These are phyloP conservation scores for Eimeria praecox DNA, from an alignment of 169 alveolate genomes.

Conservation along the genomic window DNA sequence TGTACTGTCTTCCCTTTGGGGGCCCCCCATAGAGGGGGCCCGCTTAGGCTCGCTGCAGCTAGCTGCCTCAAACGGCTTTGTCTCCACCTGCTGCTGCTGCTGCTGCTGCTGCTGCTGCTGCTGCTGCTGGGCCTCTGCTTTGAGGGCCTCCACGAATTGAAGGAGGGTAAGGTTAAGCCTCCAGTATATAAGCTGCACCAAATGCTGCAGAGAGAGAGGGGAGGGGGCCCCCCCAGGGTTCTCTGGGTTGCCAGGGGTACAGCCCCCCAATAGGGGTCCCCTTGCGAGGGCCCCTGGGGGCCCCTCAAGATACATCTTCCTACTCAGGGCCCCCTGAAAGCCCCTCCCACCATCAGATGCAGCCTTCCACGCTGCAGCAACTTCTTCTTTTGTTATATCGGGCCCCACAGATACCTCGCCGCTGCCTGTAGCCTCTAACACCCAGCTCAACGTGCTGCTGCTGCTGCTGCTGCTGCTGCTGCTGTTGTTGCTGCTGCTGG, in stretches of 20 bases:
- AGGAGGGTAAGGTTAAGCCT: background rate
- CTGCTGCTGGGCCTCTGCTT: slow-evolving; percentile 5
- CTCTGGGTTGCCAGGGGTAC: background rate
- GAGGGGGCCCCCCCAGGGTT: background rate
- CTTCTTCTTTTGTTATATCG: slow-evolving; percentile 9
- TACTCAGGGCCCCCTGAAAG: background rate
- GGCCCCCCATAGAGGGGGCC: background rate
- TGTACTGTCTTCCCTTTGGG: background rate
- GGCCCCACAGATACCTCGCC: slow-evolving; percentile 18
- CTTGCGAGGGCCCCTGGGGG: background rate
- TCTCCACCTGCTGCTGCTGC: slow-evolving; percentile 13
- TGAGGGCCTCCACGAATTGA: background rate
- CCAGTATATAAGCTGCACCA: slow-evolving; percentile 1
- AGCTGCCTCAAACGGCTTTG: background rate
- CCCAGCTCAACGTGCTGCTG: slow-evolving; percentile 37
- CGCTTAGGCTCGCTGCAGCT: background rate
- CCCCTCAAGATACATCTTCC: background rate
- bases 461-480: slow-evolving; percentile 19
- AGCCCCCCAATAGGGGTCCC: background rate
- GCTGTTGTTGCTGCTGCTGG: background rate
- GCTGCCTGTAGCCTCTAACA: background rate
- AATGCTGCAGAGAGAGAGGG: background rate
- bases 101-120: background rate
- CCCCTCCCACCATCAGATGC: background rate
- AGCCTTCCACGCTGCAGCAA: background rate